phyloP scores from a whole-genome alignment of 2,329 filamentous ascomycete genomes.

The Thermomyces lanuginosus region DNA sequence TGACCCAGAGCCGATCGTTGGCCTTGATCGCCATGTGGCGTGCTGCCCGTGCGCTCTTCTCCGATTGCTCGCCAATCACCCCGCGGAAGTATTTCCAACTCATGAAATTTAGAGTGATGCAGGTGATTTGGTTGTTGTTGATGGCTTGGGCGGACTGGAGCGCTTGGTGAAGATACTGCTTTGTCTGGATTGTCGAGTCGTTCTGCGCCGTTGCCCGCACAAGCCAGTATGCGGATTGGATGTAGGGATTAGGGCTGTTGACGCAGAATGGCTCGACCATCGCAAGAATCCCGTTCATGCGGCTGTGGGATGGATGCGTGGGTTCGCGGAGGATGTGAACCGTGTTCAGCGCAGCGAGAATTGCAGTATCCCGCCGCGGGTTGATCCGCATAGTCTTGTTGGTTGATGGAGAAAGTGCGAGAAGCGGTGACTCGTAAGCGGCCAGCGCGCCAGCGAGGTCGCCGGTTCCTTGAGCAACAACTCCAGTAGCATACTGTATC shows the following conservation, averaged over 20 bases:
- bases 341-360: slow-evolving; percentile 48
- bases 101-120: slow-evolving; percentile 73
- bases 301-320: slow-evolving; percentile 39
- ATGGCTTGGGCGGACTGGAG: slow-evolving; percentile 53
- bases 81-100: slow-evolving; percentile 65
- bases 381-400: slow-evolving; percentile 29
- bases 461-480: slow-evolving; percentile 62
- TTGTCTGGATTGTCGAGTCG: slow-evolving; percentile 58
- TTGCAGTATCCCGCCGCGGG: slow-evolving; percentile 45
- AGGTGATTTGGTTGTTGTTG: slow-evolving; percentile 63
- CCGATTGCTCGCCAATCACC: slow-evolving; percentile 62
- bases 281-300: slow-evolving; percentile 46
- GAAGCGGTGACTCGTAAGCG: slow-evolving; percentile 46
- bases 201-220: slow-evolving; percentile 52
- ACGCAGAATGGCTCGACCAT: slow-evolving; percentile 51
- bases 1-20: slow-evolving; percentile 60
- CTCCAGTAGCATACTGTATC: slow-evolving; percentile 55
- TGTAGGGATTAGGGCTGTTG: slow-evolving; percentile 54
- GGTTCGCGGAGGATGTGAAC: slow-evolving; percentile 57
- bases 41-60: slow-evolving; percentile 58
- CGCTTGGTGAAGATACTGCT: slow-evolving; percentile 59
- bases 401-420: slow-evolving; percentile 35
- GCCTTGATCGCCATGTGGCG: slow-evolving; percentile 51
- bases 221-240: slow-evolving; percentile 62
- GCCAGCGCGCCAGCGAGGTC: slow-evolving; percentile 51